Conservation (phyloP, 1,284 basidiomycete genomes). For the Fereydounia khargensis region DNA sequence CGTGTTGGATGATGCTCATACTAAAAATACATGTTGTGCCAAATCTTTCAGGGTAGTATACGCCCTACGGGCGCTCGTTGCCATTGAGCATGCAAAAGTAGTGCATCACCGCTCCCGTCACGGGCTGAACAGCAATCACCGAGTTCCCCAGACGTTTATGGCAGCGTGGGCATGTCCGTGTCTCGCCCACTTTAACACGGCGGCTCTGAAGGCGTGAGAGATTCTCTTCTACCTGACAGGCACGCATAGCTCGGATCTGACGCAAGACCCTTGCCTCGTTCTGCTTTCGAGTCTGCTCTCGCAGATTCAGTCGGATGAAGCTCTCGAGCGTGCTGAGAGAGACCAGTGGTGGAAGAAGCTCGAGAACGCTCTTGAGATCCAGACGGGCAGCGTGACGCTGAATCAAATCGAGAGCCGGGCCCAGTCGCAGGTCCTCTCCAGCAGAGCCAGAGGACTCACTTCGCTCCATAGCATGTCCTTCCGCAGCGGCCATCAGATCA, state of each 20-base stretch:
- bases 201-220: conserved; percentile 74
- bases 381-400: conserved; percentile 76
- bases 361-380: conserved; percentile 74
- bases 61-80: no score
- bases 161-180: conserved; percentile 84
- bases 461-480: no score
- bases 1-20: no score
- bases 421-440: conserved; percentile 9
- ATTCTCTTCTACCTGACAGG: conserved; percentile 70
- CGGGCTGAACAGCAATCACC: conserved; percentile 78
- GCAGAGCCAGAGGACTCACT: no score
- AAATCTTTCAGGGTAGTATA: no score
- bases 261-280: conserved; percentile 61
- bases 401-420: conserved; percentile 79
- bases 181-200: conserved; percentile 85
- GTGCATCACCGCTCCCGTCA: conserved; percentile 44
- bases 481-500: no score
- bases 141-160: conserved; percentile 90
- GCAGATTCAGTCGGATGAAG: conserved; percentile 61
- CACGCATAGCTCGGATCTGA: conserved; percentile 69
- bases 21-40: no score
- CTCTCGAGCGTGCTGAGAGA: conserved; percentile 73
- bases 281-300: conserved; percentile 20
- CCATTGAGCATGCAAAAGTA: conserved; percentile 49
- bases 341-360: conserved; percentile 83